Evolutionary conservation across 257 asterid genomes (phyloP), one percentile per base, ranked within the genome.

Genomic region (Ajuga chamaepitys): DNA sequence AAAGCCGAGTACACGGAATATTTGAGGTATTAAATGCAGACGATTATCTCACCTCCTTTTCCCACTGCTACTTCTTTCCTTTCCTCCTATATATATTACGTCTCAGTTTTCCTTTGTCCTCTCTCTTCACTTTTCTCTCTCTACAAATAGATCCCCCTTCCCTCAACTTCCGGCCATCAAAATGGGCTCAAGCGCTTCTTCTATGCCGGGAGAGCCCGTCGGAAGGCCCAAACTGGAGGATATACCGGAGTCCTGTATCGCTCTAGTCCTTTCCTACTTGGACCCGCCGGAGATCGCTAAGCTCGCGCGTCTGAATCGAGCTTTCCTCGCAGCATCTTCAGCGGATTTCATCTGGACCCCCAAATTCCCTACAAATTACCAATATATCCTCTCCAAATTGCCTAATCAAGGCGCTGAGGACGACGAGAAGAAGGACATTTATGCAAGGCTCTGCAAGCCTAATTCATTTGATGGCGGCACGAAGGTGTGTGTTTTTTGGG

Each of bases 261-360:
- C 97, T 9, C 64, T 77, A 9, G 83, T 83, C 1, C 85, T 92
- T 0, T 80, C 87, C 12, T 73, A 77, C 79, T 57, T 88, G 55
- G 95, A 88, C 72, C 95, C 97, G 46, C 87, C 85, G 64, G 89
- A 92, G 78, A 87, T 92, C 74, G 89, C 92, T 64, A 76, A 78
- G 60, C 67, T 92, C 52, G 95, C 96, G 4, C 77, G 88, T 10
- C 62, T 88, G 11, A 88, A 82, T 60, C 71, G 88, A 57, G 74
- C 84, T 38, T 88, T 92, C 42, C 64, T 83, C 42, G 95, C 75
- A 7, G 98, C 98, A 2, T 83, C 98, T 8, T 82, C 93, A 4
- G 95, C 98, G 2, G 95, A 92, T 66, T 88, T 92, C 51, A 85
- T 92, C 1, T 92, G 98, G 97, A 60, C 71, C 28, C 75, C 90